Conservation (phyloP, 768 basidiomycete species). For the Boletellus sp. region DNA sequence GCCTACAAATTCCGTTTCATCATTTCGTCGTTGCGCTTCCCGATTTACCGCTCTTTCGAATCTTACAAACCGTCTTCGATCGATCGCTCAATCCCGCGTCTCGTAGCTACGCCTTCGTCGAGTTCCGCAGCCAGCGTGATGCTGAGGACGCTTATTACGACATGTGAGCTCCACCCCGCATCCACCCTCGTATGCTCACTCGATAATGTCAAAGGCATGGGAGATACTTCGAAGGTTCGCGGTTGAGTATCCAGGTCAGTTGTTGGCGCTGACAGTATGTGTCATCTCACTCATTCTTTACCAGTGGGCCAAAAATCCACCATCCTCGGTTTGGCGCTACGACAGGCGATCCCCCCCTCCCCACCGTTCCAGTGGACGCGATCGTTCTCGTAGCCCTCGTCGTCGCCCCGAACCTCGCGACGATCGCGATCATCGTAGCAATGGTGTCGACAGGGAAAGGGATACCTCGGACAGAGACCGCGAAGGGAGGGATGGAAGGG, state of each 20-base stretch:
- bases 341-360: conserved; percentile 53
- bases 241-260: conserved; percentile 70
- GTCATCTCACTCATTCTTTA: background rate
- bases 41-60: conserved; percentile 33
- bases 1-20: conserved; percentile 24
- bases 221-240: conserved; percentile 66
- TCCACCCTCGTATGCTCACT: conserved; percentile 9
- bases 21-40: conserved; percentile 25
- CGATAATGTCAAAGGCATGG: conserved; percentile 55
- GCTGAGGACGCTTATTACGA: conserved; percentile 84
- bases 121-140: conserved; percentile 73
- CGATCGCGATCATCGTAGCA: conserved; percentile 37
- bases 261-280: background rate
- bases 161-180: conserved; percentile 48
- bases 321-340: conserved; percentile 78
- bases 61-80: conserved; percentile 33
- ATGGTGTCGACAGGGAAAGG: conserved; percentile 35
- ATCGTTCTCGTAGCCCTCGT: conserved; percentile 54
- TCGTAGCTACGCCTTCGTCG: conserved; percentile 83
- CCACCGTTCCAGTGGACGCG: conserved; percentile 37
- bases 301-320: conserved; percentile 81
- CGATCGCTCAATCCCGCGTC: conserved; percentile 59
- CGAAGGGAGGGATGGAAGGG: conserved; percentile 39
- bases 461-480: conserved; percentile 31
- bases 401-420: conserved; percentile 39